Percentiles rank a stretch among this genome's conserved stretches.
Conservation (phyloP, 352 stramenopile genomes). For the Phytophthora capsici region DNA sequence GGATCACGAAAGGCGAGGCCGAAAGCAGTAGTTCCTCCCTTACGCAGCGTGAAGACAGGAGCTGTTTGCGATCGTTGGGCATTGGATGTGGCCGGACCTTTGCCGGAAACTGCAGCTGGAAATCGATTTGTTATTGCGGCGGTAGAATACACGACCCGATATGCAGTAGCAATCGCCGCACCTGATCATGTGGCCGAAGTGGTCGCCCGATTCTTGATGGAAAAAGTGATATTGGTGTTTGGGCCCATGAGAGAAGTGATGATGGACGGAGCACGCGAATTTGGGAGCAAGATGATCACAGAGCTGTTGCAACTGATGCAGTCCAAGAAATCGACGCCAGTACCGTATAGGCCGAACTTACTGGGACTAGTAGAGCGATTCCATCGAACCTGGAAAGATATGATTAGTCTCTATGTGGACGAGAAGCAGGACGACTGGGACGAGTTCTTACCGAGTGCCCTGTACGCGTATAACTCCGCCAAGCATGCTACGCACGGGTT, state of each 20-base stretch:
- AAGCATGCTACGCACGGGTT: too few species aligned
- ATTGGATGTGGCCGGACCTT: constrained; percentile 13
- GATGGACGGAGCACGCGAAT: too few species aligned
- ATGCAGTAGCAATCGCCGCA: constrained; percentile 6
- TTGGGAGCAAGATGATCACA: too few species aligned
- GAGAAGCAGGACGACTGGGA: too few species aligned
- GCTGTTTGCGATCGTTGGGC: constrained; percentile 20
- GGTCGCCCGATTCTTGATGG: constrained; percentile 13
- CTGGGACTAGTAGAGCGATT: too few species aligned
- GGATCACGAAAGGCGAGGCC: constrained; percentile 19
- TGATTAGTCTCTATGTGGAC: too few species aligned
- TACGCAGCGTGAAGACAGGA: constrained; percentile 15
- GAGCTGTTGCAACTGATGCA: too few species aligned
- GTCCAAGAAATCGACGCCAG: too few species aligned
- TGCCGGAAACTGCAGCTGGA: neutral
- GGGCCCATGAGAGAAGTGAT: constrained; percentile 23
- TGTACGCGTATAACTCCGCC: too few species aligned
- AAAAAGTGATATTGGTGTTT: constrained; percentile 6
- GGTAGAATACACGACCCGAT: constrained; percentile 26
- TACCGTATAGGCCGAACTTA: too few species aligned
- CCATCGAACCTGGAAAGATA: too few species aligned
- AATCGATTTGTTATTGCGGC: constrained; percentile 27
- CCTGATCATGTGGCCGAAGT: neutral
- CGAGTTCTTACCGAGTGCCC: too few species aligned
- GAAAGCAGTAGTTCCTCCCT: constrained; percentile 8